These are phyloP conservation scores for Allium fistulosum DNA, from an alignment of 106 monocot genomes.

Conservation along the genomic window DNA sequence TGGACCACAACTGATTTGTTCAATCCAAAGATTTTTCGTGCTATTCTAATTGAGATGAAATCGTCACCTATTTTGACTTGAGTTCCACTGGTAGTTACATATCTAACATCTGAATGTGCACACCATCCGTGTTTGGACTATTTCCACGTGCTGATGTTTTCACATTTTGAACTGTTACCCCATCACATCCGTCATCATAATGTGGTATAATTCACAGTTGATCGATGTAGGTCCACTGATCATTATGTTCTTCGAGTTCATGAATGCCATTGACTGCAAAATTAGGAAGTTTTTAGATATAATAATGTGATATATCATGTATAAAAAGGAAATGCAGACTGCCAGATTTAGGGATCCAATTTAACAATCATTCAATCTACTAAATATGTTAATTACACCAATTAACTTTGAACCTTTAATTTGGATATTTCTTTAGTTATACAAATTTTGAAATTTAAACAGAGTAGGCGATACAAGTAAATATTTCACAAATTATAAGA, in stretches of 20 bases:
- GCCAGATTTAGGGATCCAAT: no score
- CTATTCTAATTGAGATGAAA: constrained; percentile 61
- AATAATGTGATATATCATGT: no score
- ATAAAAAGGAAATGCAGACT: no score
- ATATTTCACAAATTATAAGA: neutral
- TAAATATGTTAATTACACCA: neutral
- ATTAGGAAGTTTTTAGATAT: no score
- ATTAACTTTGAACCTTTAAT: no score
- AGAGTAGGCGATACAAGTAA: no score
- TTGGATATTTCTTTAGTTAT: no score
- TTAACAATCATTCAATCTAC: no score
- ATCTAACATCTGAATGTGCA: neutral
- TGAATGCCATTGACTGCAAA: constrained; percentile 45
- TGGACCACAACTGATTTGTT: constrained; percentile 52
- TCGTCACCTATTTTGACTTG: constrained; percentile 68
- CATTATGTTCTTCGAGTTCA: constrained; percentile 37
- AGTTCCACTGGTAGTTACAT: neutral
- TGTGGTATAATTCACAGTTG: neutral
- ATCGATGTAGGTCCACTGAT: constrained; percentile 29
- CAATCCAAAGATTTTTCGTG: constrained; percentile 51
- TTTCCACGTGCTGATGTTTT: neutral
- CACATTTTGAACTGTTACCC: neutral
- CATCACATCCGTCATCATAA: neutral
- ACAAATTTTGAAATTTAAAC: no score
- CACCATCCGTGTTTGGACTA: neutral